Evolutionary conservation across 352 stramenopile species (phyloP), one percentile per base, ranked within the genome.

Genomic region (Phytophthora ramorum): DNA sequence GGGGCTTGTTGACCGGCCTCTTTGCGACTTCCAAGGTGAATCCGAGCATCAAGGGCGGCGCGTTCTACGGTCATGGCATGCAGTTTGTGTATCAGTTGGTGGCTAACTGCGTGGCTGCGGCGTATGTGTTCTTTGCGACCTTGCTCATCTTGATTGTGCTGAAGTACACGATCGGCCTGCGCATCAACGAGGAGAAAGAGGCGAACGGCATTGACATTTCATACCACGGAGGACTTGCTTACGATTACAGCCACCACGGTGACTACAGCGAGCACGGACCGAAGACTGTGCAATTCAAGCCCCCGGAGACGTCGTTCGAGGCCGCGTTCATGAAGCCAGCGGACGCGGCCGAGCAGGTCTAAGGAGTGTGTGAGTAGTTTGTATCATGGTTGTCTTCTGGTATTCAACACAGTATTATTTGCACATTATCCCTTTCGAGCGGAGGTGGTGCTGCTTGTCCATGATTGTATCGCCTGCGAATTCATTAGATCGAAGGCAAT

Each of bases 201-300:
- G 69, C 86, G 38, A 81, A 80, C 46, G 83, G 83, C 45, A 78
- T 92, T n/a, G 83, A 92, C 59, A 63, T 91, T 5, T 86, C 80
- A 43, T 87, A 90, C 69, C 83, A 90, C 63, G 83, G 81, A 14
- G 83, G 81, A 17, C 62, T 69, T 20, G 83, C 80, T 12, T 91
- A 91, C 69, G 73, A 82, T 56, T 74, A 77, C 63, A 81, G 63
- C 43, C 50, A 68, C 14, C 74, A 76, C 63, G 69, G 74, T 19
- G 65, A 54, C 17, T 59, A 66, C 35, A 34, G 52, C 30, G 54
- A 65, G 40, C 78, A 61, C 44, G 37, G 57, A 24, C 40, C 32
- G 6, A 53, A 57, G 32, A 48, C 49, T 7, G 30, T 34, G 17
- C 49, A 57, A 14, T 57, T 61, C 26, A 56, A 43, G 26, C 54